Conservation (phyloP, 2,329 filamentous ascomycete species). For the Fusarium sp. region DNA sequence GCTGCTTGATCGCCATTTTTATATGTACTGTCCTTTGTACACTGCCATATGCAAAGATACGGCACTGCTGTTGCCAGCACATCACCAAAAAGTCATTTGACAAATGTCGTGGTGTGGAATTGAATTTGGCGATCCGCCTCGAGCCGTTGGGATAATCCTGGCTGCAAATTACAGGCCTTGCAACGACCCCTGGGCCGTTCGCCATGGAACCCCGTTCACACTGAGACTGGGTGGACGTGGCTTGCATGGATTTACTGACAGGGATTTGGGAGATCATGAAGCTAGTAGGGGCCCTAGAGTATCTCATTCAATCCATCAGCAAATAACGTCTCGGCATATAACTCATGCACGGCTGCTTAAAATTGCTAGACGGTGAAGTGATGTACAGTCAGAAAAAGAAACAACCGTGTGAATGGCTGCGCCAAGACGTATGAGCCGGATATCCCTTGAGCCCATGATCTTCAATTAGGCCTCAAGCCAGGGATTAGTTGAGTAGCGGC, state of each 20-base stretch:
- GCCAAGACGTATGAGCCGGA: not conserved
- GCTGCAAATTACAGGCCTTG: slow-evolving; percentile 20
- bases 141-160: slow-evolving; percentile 22
- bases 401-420: not conserved
- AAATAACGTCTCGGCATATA: slow-evolving; percentile 17
- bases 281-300: slow-evolving; percentile 28
- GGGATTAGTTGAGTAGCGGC: not conserved
- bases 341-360: slow-evolving; percentile 2
- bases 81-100: slow-evolving; percentile 1
- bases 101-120: not conserved
- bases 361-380: not conserved
- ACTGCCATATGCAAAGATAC: not conserved
- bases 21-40: not conserved
- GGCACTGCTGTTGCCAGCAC: not conserved
- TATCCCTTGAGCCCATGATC: slow-evolving; percentile 3
- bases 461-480: slow-evolving; percentile 1
- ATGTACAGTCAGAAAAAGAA: not conserved
- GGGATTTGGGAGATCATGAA: slow-evolving; percentile 36
- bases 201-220: not conserved
- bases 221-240: slow-evolving; percentile 18
- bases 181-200: slow-evolving; percentile 1
- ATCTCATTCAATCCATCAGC: not conserved
- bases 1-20: not conserved
- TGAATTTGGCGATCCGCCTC: slow-evolving; percentile 11
- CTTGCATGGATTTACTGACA: slow-evolving; percentile 24